Base-by-base conservation (phyloP, 2,329 filamentous ascomycete species). In the Calcarisporium arbuscula region DNA sequence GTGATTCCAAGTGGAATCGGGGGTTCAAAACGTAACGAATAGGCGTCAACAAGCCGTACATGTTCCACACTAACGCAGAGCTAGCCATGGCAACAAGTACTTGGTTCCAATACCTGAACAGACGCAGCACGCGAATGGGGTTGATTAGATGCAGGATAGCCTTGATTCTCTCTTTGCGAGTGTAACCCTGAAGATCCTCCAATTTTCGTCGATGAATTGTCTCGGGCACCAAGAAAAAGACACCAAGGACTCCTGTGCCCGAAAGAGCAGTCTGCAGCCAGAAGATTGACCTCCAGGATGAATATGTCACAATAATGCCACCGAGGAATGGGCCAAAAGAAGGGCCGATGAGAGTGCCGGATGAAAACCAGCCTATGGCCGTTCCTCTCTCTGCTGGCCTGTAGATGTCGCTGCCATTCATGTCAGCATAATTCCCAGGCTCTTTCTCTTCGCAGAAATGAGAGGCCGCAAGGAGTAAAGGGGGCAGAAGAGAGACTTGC, bases 11-110 rank as follows among this genome's bases (percentile, higher is more conserved):
- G 35, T 78, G 55, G 61, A 88, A 87, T 16, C 83, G 77, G 0
- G 83, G 82, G 47, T 87, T 86, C 10, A 88, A 64, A 5, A 86
- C 72, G 45, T 84, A 84, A 15, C 82, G 77, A 36, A 86, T 83
- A 0, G 77, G 77, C 0, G 80, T 83, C 4, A 72, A 54, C n/a
- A 72, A 51, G 21, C 58, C 59, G 42, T 70, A 72, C 63, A 87
- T 85, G 55, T 88, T 86, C 80, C 80, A 87, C 11, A 86, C 75
- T 1, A 89, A 62, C 10, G 72, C 68, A 1, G 70, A 72, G 29
- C 72, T 78, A 3, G 76, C 77, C 4, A 82, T 56, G 5, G 49
- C 60, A 34, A 72, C 70, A 36, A 81, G 65, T 11, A 83, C 62
- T 3, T 87, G 65, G 48, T 86, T 87, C 2, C 79, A 77, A 50